Evolutionary conservation across 78 protist genomes (phyloP).

Genomic region (Chrysochromulina parva): DNA sequence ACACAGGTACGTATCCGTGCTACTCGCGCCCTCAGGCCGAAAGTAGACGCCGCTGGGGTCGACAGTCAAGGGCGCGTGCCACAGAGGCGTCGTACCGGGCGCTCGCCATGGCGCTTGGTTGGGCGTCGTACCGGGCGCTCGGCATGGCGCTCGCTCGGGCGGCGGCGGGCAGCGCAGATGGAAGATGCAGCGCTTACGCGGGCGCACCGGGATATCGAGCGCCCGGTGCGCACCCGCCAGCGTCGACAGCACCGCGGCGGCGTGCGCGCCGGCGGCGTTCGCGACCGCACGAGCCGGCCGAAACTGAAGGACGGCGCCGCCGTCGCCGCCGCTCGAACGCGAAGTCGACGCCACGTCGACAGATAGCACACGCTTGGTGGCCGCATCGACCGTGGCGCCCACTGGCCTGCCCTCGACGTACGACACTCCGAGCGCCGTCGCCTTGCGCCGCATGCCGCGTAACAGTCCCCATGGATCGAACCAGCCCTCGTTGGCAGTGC

Average conservation of each 20-base stretch:
- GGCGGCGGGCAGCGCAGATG: neutral
- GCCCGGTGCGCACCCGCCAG: neutral
- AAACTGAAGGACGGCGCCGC: no score
- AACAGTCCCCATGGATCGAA: conserved; percentile 44
- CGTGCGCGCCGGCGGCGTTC: conserved; percentile 28
- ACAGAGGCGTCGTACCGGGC: neutral
- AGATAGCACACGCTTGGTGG: no score
- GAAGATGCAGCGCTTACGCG: conserved; percentile 35
- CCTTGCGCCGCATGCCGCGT: neutral
- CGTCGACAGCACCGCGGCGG: neutral
- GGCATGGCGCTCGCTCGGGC: neutral
- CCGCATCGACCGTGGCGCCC: no score
- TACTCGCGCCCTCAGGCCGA: conserved; percentile 14
- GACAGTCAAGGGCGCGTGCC: neutral
- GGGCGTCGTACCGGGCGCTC: neutral
- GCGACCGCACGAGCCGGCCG: neutral
- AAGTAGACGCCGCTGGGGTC: conserved; percentile 32
- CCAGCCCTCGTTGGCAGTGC: conserved; percentile 39
- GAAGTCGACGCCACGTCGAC: no score
- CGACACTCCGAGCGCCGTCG: neutral
- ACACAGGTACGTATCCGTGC: neutral
- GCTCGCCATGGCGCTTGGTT: neutral
- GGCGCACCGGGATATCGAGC: neutral
- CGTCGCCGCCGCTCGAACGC: no score
- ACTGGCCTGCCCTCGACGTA: neutral